Evolutionary conservation across 2,329 filamentous ascomycete genomes (phyloP).

Genomic region (Hypoxylon sp.): DNA sequence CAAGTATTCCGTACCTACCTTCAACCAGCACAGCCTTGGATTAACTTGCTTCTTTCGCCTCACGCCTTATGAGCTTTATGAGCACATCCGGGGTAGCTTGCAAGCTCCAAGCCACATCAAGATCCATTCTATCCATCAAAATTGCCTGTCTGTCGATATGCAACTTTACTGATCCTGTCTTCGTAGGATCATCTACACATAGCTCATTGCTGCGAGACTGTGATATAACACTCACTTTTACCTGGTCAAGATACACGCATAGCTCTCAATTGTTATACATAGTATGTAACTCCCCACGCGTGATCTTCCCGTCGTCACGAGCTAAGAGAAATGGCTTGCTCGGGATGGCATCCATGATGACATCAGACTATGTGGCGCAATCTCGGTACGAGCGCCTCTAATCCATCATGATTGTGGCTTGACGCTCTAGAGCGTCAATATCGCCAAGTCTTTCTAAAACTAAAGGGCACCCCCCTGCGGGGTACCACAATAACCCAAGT

Average conservation of each 20-base stretch:
- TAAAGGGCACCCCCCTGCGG: too few species aligned
- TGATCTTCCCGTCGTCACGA: constrained; percentile 28
- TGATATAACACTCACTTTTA: too few species aligned
- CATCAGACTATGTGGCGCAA: constrained; percentile 38
- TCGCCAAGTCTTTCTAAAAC: constrained; percentile 15
- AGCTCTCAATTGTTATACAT: not conserved
- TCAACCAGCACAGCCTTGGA: not conserved
- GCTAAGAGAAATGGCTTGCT: constrained; percentile 16
- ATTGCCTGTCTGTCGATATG: not conserved
- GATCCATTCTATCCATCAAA: not conserved
- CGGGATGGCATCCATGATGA: constrained; percentile 19
- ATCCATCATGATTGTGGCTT: constrained; percentile 37
- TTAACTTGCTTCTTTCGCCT: constrained; percentile 1
- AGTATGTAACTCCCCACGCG: constrained; percentile 11
- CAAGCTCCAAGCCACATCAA: constrained; percentile 3
- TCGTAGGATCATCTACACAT: not conserved
- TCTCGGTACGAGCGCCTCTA: constrained; percentile 8
- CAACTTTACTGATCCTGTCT: not conserved
- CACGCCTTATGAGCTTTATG: not conserved
- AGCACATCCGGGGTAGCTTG: not conserved
- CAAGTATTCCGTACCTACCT: not conserved
- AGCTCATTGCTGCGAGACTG: not conserved
- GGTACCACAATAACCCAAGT: too few species aligned
- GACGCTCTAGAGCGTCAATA: constrained; percentile 8
- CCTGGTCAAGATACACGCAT: not conserved